Conservation (phyloP, 352 stramenopile genomes). For the Pythium chondricola region DNA sequence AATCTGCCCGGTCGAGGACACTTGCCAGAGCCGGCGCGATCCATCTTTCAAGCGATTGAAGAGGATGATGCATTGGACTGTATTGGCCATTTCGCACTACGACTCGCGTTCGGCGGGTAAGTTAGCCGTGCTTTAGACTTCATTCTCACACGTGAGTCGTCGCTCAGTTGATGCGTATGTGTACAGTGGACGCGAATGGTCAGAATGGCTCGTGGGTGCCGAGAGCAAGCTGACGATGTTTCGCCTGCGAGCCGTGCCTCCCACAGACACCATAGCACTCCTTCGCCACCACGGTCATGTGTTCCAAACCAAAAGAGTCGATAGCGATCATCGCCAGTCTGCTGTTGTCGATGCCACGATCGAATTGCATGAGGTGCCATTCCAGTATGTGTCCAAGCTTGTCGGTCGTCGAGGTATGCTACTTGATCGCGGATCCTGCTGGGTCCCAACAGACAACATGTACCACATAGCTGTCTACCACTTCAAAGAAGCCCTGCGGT, state of each 20-base stretch:
- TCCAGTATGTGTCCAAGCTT: conserved; percentile 20
- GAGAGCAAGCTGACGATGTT: conserved; percentile 20
- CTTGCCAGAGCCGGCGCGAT: conserved; percentile 2
- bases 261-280: conserved; percentile 2
- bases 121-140: not conserved
- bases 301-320: not conserved
- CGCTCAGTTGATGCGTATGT: not conserved
- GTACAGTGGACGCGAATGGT: conserved; percentile 26
- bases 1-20: conserved; percentile 10
- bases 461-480: conserved; percentile 31
- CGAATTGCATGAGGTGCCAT: too few species aligned
- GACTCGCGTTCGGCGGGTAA: conserved; percentile 18
- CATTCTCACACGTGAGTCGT: not conserved
- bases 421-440: conserved; percentile 37
- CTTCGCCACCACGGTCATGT: conserved; percentile 8
- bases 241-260: not conserved
- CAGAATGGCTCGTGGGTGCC: conserved; percentile 48
- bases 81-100: conserved; percentile 16
- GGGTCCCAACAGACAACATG: conserved; percentile 34
- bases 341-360: conserved; percentile 9
- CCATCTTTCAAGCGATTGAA: conserved; percentile 6
- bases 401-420: conserved; percentile 37
- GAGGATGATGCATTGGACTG: conserved; percentile 11
- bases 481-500: conserved; percentile 23
- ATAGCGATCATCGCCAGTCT: too few species aligned